These are phyloP conservation scores for Apiospora pterosperma DNA, from an alignment of 2,329 filamentous ascomycete genomes.

Conservation along the genomic window DNA sequence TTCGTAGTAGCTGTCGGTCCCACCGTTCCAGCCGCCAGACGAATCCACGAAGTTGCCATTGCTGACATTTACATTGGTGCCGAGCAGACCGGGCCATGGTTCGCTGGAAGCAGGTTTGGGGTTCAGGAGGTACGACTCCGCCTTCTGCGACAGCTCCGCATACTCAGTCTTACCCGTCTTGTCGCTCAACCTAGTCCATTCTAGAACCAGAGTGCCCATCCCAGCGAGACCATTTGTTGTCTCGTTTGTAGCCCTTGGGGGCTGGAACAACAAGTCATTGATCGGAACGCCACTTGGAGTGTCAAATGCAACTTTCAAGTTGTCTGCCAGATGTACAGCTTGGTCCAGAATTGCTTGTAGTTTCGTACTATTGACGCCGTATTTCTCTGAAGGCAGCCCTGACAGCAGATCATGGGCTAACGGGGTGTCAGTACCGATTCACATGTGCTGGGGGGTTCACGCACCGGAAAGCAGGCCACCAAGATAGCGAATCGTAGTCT, in stretches of 20 bases:
- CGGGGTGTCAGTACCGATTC: background rate
- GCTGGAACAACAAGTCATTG: conserved; percentile 62
- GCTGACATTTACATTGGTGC: conserved; percentile 60
- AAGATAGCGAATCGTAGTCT: conserved; percentile 87
- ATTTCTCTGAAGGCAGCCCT: conserved; percentile 53
- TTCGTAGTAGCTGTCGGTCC: conserved; percentile 80
- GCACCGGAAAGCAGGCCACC: conserved; percentile 73
- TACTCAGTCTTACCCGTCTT: conserved; percentile 67
- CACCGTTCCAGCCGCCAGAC: conserved; percentile 72
- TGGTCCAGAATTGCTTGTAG: conserved; percentile 61
- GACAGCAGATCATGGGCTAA: conserved; percentile 69
- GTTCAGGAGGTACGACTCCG: conserved; percentile 65
- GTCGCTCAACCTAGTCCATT: conserved; percentile 81
- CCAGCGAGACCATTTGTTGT: conserved; percentile 70
- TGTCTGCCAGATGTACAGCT: conserved; percentile 65
- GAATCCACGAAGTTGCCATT: conserved; percentile 66
- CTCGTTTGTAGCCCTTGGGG: conserved; percentile 44
- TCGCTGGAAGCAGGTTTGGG: conserved; percentile 60
- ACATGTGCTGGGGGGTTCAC: background rate
- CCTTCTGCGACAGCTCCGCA: conserved; percentile 61
- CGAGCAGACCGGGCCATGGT: conserved; percentile 75
- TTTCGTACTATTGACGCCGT: conserved; percentile 40
- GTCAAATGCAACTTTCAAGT: conserved; percentile 74
- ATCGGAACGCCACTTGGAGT: conserved; percentile 72
- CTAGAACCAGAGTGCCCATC: conserved; percentile 73